Evolutionary conservation across 164 flowering plant genomes (phyloP).

Genomic region (Nymphaea thermarum): DNA sequence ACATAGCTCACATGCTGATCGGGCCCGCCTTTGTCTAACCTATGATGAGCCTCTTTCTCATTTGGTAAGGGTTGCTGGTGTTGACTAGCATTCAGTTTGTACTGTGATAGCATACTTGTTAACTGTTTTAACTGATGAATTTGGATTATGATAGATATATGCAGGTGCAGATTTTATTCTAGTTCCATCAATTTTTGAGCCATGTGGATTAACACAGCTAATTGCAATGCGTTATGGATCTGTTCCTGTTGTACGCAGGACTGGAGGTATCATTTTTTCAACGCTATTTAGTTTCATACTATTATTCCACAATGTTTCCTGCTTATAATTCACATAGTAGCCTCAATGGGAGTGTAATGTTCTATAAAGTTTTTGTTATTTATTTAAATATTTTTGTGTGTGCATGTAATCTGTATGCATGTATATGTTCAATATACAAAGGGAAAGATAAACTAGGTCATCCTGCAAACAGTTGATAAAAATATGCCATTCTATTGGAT

Average conservation of each 20-base stretch:
- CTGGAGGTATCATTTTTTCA: constrained; percentile 58
- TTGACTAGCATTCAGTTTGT: not conserved
- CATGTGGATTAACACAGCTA: constrained; percentile 96
- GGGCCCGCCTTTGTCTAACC: constrained; percentile 75
- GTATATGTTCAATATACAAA: no score
- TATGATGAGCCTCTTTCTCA: constrained; percentile 99
- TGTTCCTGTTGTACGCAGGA: constrained; percentile 88
- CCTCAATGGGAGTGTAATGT: no score
- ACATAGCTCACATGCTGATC: constrained; percentile 59
- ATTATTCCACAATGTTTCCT: not conserved
- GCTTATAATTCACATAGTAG: not conserved
- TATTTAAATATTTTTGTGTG: no score
- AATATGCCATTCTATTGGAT: no score
- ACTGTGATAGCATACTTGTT: not conserved
- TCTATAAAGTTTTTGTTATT: no score
- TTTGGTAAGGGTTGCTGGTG: constrained; percentile 38
- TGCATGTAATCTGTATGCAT: no score
- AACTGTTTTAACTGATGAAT: not conserved
- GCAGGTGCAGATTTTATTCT: constrained; percentile 91
- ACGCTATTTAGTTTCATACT: not conserved
- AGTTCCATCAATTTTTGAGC: constrained; percentile 97
- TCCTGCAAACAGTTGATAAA: no score
- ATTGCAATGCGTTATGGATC: constrained; percentile 96
- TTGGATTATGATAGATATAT: constrained; percentile 50
- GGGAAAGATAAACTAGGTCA: no score